These are phyloP conservation scores for Condylostoma magnum DNA, from an alignment of 169 alveolate species.

Conservation along the genomic window DNA sequence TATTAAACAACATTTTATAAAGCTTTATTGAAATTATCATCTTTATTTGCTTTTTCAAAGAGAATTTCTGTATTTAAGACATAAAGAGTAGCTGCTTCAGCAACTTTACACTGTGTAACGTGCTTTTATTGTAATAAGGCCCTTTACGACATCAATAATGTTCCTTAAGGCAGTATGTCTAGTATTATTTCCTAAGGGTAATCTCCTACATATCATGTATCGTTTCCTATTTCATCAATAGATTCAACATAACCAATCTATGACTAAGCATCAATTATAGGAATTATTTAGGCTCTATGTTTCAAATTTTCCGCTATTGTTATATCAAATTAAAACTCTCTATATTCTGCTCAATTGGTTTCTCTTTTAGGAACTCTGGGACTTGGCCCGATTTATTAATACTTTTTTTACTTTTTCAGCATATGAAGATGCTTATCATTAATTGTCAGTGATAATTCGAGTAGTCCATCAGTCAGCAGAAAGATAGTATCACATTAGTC, in stretches of 20 bases:
- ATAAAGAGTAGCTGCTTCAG: not conserved
- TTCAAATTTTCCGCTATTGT: not conserved
- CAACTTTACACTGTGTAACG: conserved; percentile 19
- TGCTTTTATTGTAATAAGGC: not conserved
- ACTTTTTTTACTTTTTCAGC: not conserved
- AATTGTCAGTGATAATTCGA: conserved; percentile 22
- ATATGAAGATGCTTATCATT: conserved; percentile 14
- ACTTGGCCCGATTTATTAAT: not conserved
- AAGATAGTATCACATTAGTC: not conserved
- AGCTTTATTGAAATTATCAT: not conserved
- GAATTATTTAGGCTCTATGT: conserved; percentile 9
- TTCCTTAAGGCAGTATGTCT: not conserved
- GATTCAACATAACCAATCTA: not conserved
- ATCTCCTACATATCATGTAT: conserved; percentile 15
- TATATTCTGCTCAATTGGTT: not conserved
- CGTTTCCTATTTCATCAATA: not conserved
- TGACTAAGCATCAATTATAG: not conserved
- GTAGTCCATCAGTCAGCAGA: not conserved
- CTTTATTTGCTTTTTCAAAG: not conserved
- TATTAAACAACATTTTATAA: not conserved
- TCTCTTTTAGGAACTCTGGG: not conserved
- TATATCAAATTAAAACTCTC: not conserved
- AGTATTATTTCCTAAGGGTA: conserved; percentile 20
- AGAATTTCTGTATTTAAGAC: not conserved
- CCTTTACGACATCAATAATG: not conserved